Percentiles rank a stretch among this genome's conserved stretches.
Evolutionary conservation across 768 basidiomycete species (phyloP).

Genomic region (Tulasnella sp.): DNA sequence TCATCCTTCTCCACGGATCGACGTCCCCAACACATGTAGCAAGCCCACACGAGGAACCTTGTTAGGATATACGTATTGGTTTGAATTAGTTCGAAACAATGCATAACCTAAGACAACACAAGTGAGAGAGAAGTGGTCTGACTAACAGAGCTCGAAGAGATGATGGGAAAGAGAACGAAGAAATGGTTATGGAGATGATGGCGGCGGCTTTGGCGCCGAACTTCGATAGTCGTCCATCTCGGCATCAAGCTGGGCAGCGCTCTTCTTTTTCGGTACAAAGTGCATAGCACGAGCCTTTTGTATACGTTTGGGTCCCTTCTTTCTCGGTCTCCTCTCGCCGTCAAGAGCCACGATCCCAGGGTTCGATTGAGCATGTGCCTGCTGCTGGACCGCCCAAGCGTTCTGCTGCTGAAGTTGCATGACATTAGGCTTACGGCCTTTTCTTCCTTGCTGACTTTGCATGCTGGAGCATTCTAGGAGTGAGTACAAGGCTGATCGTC

Average conservation of each 20-base stretch:
- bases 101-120: not conserved
- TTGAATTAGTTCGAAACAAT: not conserved
- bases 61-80: not conserved
- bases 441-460: not conserved
- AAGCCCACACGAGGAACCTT: not conserved
- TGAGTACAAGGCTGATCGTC: not conserved
- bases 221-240: slow-evolving; percentile 33
- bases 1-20: no score
- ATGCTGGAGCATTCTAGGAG: not conserved
- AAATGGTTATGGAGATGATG: not conserved
- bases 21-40: not conserved
- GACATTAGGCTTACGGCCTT: not conserved
- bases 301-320: slow-evolving; percentile 30
- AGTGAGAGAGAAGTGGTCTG: not conserved
- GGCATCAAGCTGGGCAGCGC: slow-evolving; percentile 15
- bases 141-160: not conserved
- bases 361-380: not conserved
- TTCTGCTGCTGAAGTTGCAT: slow-evolving; percentile 26
- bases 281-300: slow-evolving; percentile 9
- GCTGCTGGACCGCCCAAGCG: slow-evolving; percentile 16
- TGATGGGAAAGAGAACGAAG: not conserved
- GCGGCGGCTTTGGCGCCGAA: not conserved
- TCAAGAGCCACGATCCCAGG: not conserved
- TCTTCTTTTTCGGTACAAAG: not conserved
- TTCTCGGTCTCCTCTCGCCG: not conserved